A percentile compares a stretch with the other conserved stretches of the same genome.
Conservation (phyloP, 495 filamentous ascomycete genomes). For the Pyrenopolyporus hunteri region DNA sequence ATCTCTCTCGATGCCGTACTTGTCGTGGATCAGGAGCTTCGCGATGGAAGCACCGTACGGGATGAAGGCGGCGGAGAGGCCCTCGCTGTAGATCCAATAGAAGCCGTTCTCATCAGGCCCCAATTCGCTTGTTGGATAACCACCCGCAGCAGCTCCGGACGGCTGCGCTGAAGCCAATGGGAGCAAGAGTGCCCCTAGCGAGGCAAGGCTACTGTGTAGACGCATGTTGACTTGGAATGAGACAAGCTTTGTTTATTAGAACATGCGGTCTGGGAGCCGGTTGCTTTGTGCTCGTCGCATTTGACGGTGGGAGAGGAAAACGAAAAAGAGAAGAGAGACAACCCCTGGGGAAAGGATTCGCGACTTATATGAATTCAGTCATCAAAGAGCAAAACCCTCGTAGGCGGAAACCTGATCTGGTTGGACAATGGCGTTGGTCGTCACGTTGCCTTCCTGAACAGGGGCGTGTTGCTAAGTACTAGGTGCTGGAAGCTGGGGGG, state of each 20-base stretch:
- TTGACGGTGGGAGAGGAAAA: slow-evolving; percentile 29
- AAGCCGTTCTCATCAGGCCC: slow-evolving; percentile 58
- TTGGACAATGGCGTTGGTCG: slow-evolving; percentile 35
- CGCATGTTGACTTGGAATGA: slow-evolving; percentile 38
- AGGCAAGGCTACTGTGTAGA: slow-evolving; percentile 33
- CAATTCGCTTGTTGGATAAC: slow-evolving; percentile 17
- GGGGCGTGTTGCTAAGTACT: slow-evolving; percentile 11
- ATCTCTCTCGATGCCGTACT: slow-evolving; percentile 66
- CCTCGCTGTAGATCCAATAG: slow-evolving; percentile 74
- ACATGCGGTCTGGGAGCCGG: slow-evolving; percentile 8
- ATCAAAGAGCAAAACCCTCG: slow-evolving; percentile 29
- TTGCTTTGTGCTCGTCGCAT: slow-evolving; percentile 28
- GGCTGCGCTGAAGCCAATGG: slow-evolving; percentile 34
- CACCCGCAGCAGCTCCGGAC: slow-evolving; percentile 18
- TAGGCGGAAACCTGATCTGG: slow-evolving; percentile 33
- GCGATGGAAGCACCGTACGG: slow-evolving; percentile 80
- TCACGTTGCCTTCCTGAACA: slow-evolving; percentile 29
- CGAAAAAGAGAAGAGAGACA: not conserved
- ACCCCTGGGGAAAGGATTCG: slow-evolving; percentile 28
- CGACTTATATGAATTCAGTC: slow-evolving; percentile 36
- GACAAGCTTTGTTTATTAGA: slow-evolving; percentile 27
- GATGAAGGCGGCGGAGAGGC: slow-evolving; percentile 76
- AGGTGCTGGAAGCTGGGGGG: not conserved
- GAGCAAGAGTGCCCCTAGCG: slow-evolving; percentile 40
- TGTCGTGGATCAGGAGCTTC: slow-evolving; percentile 75